A percentile compares a stretch with the other conserved stretches of the same genome.
Evolutionary conservation across 371 early-diverging fungal species (phyloP).

Genomic region (Choanephora cucurbitarum): DNA sequence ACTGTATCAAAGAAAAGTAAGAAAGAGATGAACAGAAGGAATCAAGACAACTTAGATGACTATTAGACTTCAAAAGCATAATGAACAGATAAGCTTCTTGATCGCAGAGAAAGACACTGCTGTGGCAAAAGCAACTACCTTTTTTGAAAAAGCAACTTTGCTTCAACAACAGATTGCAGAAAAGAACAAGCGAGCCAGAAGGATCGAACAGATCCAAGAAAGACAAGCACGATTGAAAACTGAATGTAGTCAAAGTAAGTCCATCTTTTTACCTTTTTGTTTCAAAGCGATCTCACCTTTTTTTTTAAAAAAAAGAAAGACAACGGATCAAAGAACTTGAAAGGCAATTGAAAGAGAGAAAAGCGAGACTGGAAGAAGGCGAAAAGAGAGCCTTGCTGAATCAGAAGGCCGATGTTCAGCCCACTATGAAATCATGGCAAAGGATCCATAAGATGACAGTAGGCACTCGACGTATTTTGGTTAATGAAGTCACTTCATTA

Average conservation of each 20-base stretch:
- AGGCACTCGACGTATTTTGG: slow-evolving; percentile 51
- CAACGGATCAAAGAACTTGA: slow-evolving; percentile 26
- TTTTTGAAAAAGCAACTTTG: slow-evolving; percentile 33
- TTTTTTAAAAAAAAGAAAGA: slow-evolving; percentile 24
- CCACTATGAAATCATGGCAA: slow-evolving; percentile 31
- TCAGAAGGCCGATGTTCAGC: not conserved
- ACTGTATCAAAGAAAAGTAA: slow-evolving; percentile 49
- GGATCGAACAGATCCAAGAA: slow-evolving; percentile 29
- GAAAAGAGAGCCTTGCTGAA: slow-evolving; percentile 4
- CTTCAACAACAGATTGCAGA: slow-evolving; percentile 47
- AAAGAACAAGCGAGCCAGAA: slow-evolving; percentile 37
- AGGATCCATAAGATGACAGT: slow-evolving; percentile 39
- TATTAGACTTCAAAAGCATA: slow-evolving; percentile 47
- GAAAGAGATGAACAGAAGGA: not conserved
- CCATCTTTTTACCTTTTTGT: too few species aligned
- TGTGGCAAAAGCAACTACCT: slow-evolving; percentile 40
- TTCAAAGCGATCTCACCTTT: too few species aligned
- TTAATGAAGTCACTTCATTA: slow-evolving; percentile 57
- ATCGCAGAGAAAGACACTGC: slow-evolving; percentile 42
- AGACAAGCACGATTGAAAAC: slow-evolving; percentile 26
- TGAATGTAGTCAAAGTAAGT: slow-evolving; percentile 45
- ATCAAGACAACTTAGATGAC: not conserved
- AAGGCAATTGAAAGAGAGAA: slow-evolving; percentile 22
- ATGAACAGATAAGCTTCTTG: slow-evolving; percentile 32
- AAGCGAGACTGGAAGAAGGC: slow-evolving; percentile 2